Evolutionary conservation across 805 yeast genomes (phyloP).

Genomic region (Cyberlindnera mississippiensis): DNA sequence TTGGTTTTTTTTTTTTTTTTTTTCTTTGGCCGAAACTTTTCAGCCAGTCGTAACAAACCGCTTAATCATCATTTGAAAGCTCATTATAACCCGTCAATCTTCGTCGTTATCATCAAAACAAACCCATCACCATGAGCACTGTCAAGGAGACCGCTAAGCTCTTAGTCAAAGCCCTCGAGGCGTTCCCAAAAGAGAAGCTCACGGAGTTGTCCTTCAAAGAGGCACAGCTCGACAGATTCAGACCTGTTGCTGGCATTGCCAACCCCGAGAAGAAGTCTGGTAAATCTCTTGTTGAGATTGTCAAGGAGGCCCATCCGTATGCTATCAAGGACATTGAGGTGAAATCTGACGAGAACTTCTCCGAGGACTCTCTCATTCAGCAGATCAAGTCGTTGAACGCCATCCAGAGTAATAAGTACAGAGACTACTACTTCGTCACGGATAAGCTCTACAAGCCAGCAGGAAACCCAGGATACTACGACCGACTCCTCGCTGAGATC

Average conservation of each 20-base stretch:
- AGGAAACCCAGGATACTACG: constrained; percentile 80
- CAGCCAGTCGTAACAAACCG: constrained; percentile 4
- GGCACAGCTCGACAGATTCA: constrained; percentile 55
- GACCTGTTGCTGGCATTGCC: constrained; percentile 46
- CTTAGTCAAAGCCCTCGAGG: constrained; percentile 53
- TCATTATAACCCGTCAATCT: too few species aligned
- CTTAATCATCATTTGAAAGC: too few species aligned
- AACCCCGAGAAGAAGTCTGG: constrained; percentile 36
- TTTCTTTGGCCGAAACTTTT: constrained; percentile 4
- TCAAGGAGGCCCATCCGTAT: constrained; percentile 43
- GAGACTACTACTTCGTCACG: constrained; percentile 57
- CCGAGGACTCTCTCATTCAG: constrained; percentile 42
- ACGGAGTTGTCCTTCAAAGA: constrained; percentile 68
- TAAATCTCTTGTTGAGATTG: constrained; percentile 37
- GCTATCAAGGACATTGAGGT: constrained; percentile 38
- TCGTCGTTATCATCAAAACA: too few species aligned
- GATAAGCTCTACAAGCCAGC: constrained; percentile 72
- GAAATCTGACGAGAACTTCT: constrained; percentile 44
- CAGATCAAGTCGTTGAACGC: constrained; percentile 58
- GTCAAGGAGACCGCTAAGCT: constrained; percentile 50
- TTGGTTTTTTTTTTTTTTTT: constrained; percentile 2
- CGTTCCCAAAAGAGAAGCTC: constrained; percentile 65
- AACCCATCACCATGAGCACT: too few species aligned
- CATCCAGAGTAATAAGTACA: constrained; percentile 57
- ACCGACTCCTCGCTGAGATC: constrained; percentile 64